phyloP scores from a whole-genome alignment of 1,284 basidiomycete genomes.

The Pascua guehoae region DNA sequence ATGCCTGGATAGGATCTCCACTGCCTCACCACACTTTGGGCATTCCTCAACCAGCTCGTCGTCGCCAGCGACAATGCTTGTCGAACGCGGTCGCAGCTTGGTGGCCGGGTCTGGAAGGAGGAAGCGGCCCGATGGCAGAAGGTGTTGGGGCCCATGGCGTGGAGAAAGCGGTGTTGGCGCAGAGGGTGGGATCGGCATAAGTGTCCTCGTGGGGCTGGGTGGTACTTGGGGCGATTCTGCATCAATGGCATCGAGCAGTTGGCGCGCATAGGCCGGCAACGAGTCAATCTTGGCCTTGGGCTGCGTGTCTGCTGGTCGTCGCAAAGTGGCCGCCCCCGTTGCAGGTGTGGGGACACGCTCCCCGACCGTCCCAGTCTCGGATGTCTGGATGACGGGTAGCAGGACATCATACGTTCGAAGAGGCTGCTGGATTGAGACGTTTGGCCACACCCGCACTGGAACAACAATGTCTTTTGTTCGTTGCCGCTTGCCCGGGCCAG shows the following conservation, averaged over 20 bases:
- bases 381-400: slow-evolving; percentile 44
- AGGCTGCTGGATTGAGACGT: slow-evolving; percentile 34
- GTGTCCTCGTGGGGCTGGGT: slow-evolving; percentile 10
- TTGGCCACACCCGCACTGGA: slow-evolving; percentile 42
- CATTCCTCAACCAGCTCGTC: slow-evolving; percentile 51
- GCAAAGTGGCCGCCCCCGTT: background rate
- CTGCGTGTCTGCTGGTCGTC: background rate
- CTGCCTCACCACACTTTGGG: slow-evolving; percentile 69
- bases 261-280: slow-evolving; percentile 31
- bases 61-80: slow-evolving; percentile 33
- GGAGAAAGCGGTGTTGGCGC: background rate
- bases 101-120: background rate
- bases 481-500: slow-evolving; percentile 34
- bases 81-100: slow-evolving; percentile 15
- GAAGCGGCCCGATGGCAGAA: background rate
- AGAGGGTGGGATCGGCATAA: slow-evolving; percentile 5
- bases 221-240: slow-evolving; percentile 8
- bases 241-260: slow-evolving; percentile 28
- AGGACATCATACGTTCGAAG: slow-evolving; percentile 42
- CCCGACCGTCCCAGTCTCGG: slow-evolving; percentile 40
- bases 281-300: slow-evolving; percentile 17
- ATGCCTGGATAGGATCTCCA: slow-evolving; percentile 83
- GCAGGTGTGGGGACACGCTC: slow-evolving; percentile 1
- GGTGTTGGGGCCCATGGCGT: too few relatives aligned
- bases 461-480: slow-evolving; percentile 36